phyloP scores from a whole-genome alignment of 306 rosid species.

The Acacia confusa region DNA sequence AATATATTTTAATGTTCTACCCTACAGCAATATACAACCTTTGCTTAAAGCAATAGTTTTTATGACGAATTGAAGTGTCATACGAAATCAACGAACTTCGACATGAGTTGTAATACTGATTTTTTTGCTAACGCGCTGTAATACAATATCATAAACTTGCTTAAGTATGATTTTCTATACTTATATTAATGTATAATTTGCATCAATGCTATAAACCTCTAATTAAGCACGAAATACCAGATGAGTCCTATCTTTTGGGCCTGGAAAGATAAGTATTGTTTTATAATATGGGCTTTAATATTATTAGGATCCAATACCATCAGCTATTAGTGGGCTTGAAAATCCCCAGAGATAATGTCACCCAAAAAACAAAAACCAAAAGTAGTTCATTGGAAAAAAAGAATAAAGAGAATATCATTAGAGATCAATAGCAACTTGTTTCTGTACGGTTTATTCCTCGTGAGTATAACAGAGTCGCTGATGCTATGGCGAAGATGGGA shows the following conservation, averaged over 20 bases:
- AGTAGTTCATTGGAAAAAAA: not conserved
- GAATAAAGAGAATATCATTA: not conserved
- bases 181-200: not conserved
- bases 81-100: not conserved
- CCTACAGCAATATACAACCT: not conserved
- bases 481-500: too few species aligned
- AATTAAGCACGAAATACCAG: not conserved
- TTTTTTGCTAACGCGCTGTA: too few species aligned
- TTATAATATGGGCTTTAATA: not conserved
- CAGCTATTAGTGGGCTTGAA: not conserved
- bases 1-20: not conserved
- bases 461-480: too few species aligned
- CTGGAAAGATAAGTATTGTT: not conserved
- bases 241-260: not conserved
- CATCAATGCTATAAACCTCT: too few species aligned
- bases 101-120: not conserved
- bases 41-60: not conserved
- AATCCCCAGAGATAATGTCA: not conserved
- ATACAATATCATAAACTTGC: too few species aligned
- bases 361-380: not conserved
- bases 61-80: not conserved
- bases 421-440: not conserved
- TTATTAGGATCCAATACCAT: not conserved
- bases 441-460: too few species aligned
- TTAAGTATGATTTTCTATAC: not conserved